Evolutionary conservation across 345 rosid species (phyloP).

Genomic region (Eucalyptus sp.): DNA sequence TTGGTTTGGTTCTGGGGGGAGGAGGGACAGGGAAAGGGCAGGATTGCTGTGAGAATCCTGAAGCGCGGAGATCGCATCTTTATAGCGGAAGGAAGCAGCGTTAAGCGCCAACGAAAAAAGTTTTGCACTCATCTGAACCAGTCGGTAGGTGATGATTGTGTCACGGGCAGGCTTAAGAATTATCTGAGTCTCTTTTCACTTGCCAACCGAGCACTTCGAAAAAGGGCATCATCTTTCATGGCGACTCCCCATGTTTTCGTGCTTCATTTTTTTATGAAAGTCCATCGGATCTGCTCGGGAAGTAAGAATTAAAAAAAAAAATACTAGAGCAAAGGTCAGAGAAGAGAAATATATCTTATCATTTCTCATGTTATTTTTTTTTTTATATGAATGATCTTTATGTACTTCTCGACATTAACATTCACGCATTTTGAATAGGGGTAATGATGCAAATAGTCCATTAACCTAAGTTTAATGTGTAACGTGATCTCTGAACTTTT

Average conservation of each 20-base stretch:
- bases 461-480: accelerated
- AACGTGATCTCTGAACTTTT: accelerated
- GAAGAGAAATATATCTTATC: not conserved
- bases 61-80: not conserved
- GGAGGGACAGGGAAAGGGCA: not conserved
- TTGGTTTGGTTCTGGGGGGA: not conserved
- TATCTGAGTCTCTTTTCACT: not conserved
- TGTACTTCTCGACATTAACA: too few species aligned
- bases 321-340: not conserved
- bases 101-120: not conserved
- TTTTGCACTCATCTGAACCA: not conserved
- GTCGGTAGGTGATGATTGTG: not conserved
- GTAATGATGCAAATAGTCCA: not conserved
- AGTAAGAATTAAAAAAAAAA: not conserved
- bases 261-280: not conserved
- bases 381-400: too few species aligned
- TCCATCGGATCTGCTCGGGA: not conserved
- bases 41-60: not conserved
- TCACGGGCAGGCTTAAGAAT: not conserved
- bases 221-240: not conserved
- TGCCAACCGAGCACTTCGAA: not conserved
- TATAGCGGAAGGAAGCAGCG: not conserved
- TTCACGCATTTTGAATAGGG: too few species aligned
- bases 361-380: too few species aligned
- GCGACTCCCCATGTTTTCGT: not conserved